Evolutionary conservation across 495 filamentous ascomycete genomes (phyloP).

Genomic region (Viridothelium virens): DNA sequence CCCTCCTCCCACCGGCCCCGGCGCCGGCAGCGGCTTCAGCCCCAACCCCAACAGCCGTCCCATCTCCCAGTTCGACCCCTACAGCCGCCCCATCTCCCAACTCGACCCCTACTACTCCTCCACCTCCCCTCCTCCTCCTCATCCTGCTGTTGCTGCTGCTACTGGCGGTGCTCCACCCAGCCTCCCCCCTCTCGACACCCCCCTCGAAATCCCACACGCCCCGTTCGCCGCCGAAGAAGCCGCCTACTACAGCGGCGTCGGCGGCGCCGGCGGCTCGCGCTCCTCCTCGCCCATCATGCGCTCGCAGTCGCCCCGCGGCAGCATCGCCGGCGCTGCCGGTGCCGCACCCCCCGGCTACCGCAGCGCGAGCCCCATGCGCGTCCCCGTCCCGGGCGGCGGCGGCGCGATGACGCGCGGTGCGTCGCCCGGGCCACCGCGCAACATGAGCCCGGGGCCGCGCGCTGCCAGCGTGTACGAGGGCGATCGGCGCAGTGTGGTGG

Average conservation of each 20-base stretch:
- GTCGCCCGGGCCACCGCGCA: too few species aligned
- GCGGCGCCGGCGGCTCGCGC: not conserved
- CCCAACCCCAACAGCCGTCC: not conserved
- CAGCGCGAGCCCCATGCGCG: slow-evolving; percentile 19
- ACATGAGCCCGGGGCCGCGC: slow-evolving; percentile 5
- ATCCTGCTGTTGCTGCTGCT: too few species aligned
- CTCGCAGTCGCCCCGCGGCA: not conserved
- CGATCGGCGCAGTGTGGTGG: not conserved
- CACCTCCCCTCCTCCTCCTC: not conserved
- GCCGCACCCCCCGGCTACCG: not conserved
- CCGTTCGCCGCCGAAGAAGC: slow-evolving; percentile 2
- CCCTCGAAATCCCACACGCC: not conserved
- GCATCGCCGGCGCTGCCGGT: too few species aligned
- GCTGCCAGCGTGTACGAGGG: slow-evolving; percentile 9
- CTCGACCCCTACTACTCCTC: not conserved
- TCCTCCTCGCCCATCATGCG: not conserved
- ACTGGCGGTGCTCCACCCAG: too few species aligned
- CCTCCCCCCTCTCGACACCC: not conserved
- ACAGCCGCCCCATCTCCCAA: not conserved
- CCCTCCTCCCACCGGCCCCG: not conserved
- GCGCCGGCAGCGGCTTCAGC: not conserved
- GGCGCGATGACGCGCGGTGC: too few species aligned
- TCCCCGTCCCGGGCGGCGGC: too few species aligned
- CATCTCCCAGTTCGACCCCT: not conserved
- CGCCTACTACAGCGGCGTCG: not conserved